These are phyloP conservation scores for Populus deltoides DNA, from an alignment of 345 rosid species.

Conservation along the genomic window DNA sequence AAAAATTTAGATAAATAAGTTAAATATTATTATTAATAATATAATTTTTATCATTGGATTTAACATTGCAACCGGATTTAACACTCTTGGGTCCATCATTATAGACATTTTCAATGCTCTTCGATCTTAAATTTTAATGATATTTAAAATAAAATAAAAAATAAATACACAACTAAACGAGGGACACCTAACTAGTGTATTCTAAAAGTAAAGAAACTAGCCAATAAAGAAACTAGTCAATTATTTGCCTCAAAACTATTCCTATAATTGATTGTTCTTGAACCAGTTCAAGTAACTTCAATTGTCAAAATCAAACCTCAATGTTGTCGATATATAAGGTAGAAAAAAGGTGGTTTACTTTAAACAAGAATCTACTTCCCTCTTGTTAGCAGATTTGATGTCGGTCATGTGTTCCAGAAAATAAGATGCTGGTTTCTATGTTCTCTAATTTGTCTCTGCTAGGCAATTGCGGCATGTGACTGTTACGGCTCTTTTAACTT, in stretches of 20 bases:
- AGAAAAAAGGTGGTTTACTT: too few species aligned
- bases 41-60: too few species aligned
- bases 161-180: too few species aligned
- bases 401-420: neutral
- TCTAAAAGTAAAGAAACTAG: too few species aligned
- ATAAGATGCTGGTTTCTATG: neutral
- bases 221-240: neutral
- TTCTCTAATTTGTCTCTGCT: neutral
- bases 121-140: too few species aligned
- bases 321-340: neutral
- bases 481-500: too few species aligned
- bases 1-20: too few species aligned
- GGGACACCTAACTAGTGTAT: too few species aligned
- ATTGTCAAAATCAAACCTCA: neutral
- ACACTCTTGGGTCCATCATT: too few species aligned
- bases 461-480: neutral
- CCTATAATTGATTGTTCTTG: neutral
- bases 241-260: neutral
- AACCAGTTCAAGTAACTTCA: neutral
- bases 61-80: fast-evolving
- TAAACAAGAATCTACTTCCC: neutral
- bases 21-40: too few species aligned
- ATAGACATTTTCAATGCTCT: fast-evolving
- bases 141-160: too few species aligned
- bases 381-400: too few species aligned